Conservation (phyloP, 1,139 yeast species). For the Tardiomyces blankii region DNA sequence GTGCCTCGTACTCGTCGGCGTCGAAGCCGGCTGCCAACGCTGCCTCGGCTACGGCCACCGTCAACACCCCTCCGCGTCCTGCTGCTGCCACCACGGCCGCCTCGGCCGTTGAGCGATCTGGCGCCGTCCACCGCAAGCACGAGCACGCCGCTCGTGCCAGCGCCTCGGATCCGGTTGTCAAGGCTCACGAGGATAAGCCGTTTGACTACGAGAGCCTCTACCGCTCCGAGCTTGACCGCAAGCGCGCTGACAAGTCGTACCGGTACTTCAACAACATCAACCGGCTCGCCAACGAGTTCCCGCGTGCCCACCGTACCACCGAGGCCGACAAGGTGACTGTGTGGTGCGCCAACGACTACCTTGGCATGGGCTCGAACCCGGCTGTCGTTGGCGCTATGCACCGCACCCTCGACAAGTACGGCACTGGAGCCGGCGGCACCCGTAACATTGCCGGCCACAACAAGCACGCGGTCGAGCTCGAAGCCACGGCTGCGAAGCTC, state of each 20-base stretch:
- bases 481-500: conserved; percentile 75
- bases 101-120: background rate
- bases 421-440: conserved; percentile 99
- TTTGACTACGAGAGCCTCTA: conserved; percentile 62
- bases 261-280: conserved; percentile 95
- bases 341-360: conserved; percentile 97
- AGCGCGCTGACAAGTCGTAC: conserved; percentile 82
- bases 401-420: conserved; percentile 72
- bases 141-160: conserved; percentile 10
- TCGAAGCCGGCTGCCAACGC: conserved; percentile 32
- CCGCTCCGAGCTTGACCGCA: conserved; percentile 51
- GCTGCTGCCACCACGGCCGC: conserved; percentile 24
- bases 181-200: conserved; percentile 9
- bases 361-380: conserved; percentile 84
- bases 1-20: conserved; percentile 20
- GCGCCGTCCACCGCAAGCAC: conserved; percentile 3
- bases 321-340: conserved; percentile 77
- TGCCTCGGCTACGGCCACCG: conserved; percentile 34
- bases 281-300: conserved; percentile 88
- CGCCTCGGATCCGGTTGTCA: conserved; percentile 2
- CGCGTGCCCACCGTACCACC: conserved; percentile 75
- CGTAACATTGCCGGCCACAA: conserved; percentile 98
- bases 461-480: conserved; percentile 73
- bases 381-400: conserved; percentile 69
- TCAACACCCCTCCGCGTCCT: conserved; percentile 22